A percentile compares a stretch with the other conserved stretches of the same genome.
Conservation (phyloP, 768 basidiomycete genomes). For the Phaeolepiota aurea region DNA sequence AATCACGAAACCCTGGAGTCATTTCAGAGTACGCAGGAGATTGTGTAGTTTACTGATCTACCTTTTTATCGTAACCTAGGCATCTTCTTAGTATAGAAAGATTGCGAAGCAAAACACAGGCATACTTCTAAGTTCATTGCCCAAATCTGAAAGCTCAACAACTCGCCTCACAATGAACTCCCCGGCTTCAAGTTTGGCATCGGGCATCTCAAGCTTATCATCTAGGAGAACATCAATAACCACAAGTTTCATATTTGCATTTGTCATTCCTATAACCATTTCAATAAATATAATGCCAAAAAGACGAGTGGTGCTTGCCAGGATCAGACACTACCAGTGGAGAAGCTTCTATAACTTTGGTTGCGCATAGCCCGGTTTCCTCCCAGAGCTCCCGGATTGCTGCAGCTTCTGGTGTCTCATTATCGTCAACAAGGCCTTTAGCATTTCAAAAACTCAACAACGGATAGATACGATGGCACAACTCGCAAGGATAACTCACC, state of each 20-base stretch:
- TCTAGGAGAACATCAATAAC: conserved; percentile 60
- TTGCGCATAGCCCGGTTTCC: conserved; percentile 83
- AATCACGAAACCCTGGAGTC: conserved; percentile 47
- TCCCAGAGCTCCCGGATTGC: conserved; percentile 88
- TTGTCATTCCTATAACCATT: conserved; percentile 72
- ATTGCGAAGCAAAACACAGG: too few species aligned
- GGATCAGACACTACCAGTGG: conserved; percentile 64
- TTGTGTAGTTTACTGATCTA: conserved; percentile 13
- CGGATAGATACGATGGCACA: background rate
- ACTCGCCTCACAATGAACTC: conserved; percentile 75
- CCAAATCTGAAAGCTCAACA: conserved; percentile 59
- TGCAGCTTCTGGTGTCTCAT: conserved; percentile 71
- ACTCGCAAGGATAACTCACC: conserved; percentile 11
- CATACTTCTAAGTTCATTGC: conserved; percentile 59
- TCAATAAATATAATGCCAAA: background rate
- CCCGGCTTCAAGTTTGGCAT: conserved; percentile 75
- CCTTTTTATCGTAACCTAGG: conserved; percentile 56
- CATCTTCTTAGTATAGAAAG: too few species aligned
- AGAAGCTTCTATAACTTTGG: conserved; percentile 51
- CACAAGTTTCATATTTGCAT: conserved; percentile 87
- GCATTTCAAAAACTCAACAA: background rate
- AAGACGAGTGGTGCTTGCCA: conserved; percentile 29
- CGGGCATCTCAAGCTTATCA: conserved; percentile 59
- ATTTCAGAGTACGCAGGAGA: conserved; percentile 2
- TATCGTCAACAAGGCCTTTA: conserved; percentile 75